Conservation (phyloP, 257 asterid species). For the Ajuga chamaepitys region DNA sequence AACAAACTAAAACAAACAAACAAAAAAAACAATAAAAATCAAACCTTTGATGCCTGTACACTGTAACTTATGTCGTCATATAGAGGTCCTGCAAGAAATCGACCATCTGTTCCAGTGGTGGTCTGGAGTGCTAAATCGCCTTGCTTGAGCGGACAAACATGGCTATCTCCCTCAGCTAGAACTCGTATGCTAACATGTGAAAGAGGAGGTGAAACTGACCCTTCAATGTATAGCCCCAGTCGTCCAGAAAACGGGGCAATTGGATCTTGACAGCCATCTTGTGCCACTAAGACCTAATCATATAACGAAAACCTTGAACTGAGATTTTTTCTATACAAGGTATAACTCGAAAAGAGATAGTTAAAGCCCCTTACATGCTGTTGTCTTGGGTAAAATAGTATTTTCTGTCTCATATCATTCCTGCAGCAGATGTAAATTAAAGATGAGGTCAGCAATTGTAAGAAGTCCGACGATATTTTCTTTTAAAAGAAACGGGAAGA, state of each 20-base stretch:
- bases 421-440: conserved; percentile 39
- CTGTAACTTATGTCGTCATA: conserved; percentile 77
- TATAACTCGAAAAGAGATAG: conserved; percentile 10
- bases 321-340: neutral
- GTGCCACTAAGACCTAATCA: conserved; percentile 53
- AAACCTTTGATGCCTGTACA: conserved; percentile 83
- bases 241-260: conserved; percentile 77
- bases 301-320: conserved; percentile 14
- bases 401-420: conserved; percentile 46
- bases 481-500: too few relatives aligned
- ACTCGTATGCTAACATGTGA: conserved; percentile 63
- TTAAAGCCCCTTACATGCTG: conserved; percentile 54
- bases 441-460: conserved; percentile 12
- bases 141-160: conserved; percentile 51
- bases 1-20: conserved; percentile 35
- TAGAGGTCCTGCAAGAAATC: conserved; percentile 85
- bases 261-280: conserved; percentile 78
- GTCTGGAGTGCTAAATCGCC: conserved; percentile 71
- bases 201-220: conserved; percentile 91
- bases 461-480: neutral
- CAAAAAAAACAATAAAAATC: conserved; percentile 15
- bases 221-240: conserved; percentile 77
- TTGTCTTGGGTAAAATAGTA: conserved; percentile 75
- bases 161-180: conserved; percentile 62
- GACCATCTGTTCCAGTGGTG: conserved; percentile 63